Evolutionary conservation across 2,329 filamentous ascomycete species (phyloP).

Genomic region (Coniochaeta sp.): DNA sequence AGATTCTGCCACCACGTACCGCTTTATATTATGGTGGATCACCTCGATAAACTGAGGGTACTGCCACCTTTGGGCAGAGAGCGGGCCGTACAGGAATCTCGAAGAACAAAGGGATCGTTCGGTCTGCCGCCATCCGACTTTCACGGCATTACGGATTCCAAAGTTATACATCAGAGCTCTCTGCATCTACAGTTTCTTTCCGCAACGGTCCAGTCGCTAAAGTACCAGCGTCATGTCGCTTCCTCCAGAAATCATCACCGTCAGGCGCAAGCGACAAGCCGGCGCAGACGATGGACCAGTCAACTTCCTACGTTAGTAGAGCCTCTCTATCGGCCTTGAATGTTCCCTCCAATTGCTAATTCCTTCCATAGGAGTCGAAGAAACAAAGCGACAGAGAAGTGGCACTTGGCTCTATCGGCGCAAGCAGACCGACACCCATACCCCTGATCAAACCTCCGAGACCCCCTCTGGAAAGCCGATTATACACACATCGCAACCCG

Average conservation of each 20-base stretch:
- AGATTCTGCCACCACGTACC: too few relatives aligned
- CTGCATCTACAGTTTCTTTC: neutral
- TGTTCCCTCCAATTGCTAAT: neutral
- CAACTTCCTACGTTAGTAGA: conserved; percentile 43
- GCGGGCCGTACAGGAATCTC: too few relatives aligned
- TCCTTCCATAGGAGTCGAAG: conserved; percentile 37
- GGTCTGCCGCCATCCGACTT: too few relatives aligned
- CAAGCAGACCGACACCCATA: conserved; percentile 26
- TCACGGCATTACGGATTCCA: neutral
- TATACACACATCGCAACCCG: conserved; percentile 40
- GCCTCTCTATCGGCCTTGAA: neutral
- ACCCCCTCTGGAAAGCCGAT: conserved; percentile 23
- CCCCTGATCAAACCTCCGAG: conserved; percentile 17
- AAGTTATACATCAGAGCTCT: neutral
- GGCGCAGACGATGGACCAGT: conserved; percentile 44
- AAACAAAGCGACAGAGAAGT: conserved; percentile 45
- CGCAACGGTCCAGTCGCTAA: neutral
- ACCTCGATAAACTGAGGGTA: too few relatives aligned
- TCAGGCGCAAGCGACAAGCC: conserved; percentile 47
- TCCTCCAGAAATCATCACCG: conserved; percentile 50
- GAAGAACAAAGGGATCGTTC: too few relatives aligned
- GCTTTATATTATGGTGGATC: too few relatives aligned
- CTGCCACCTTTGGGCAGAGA: too few relatives aligned
- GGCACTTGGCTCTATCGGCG: conserved; percentile 50
- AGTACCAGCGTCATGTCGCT: conserved; percentile 41